Conservation (phyloP, 176 grass and related monocot genomes). For the Aechmea fasciata region DNA sequence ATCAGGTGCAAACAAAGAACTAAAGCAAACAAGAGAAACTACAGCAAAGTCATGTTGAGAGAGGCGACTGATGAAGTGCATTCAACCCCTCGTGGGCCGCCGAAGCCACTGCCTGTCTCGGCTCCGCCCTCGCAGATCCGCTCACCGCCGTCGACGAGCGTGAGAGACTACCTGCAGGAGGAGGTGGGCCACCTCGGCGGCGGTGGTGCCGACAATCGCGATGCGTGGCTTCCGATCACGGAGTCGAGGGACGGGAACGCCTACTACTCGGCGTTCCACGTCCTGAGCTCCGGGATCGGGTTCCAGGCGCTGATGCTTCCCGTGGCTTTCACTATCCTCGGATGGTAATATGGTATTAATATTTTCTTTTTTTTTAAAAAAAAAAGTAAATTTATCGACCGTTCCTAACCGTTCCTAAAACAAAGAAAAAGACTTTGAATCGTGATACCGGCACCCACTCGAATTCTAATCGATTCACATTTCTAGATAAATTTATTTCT, state of each 20-base stretch:
- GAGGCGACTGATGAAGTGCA: conserved; percentile 43
- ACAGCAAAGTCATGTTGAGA: conserved; percentile 32
- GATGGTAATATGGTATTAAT: conserved; percentile 73
- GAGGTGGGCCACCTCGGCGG: conserved; percentile 65
- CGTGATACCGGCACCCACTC: no score
- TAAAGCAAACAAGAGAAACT: not conserved
- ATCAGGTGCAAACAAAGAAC: not conserved
- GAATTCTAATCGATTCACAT: no score
- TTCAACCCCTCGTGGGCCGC: conserved; percentile 47
- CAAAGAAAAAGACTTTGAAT: no score
- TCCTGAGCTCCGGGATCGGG: conserved; percentile 87
- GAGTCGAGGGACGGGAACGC: conserved; percentile 88
- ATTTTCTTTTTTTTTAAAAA: no score
- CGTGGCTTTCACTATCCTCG: conserved; percentile 60
- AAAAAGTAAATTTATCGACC: no score
- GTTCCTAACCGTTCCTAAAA: no score
- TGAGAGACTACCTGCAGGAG: conserved; percentile 52
- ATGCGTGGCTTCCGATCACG: conserved; percentile 97
- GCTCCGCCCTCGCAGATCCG: conserved; percentile 54
- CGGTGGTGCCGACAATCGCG: conserved; percentile 45
- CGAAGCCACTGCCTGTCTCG: conserved; percentile 30
- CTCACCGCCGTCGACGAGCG: conserved; percentile 56
- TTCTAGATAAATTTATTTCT: no score
- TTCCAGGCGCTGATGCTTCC: conserved; percentile 93
- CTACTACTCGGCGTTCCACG: conserved; percentile 96